Conservation (phyloP, 768 basidiomycete species). For the Xerocomellus dryophilus region DNA sequence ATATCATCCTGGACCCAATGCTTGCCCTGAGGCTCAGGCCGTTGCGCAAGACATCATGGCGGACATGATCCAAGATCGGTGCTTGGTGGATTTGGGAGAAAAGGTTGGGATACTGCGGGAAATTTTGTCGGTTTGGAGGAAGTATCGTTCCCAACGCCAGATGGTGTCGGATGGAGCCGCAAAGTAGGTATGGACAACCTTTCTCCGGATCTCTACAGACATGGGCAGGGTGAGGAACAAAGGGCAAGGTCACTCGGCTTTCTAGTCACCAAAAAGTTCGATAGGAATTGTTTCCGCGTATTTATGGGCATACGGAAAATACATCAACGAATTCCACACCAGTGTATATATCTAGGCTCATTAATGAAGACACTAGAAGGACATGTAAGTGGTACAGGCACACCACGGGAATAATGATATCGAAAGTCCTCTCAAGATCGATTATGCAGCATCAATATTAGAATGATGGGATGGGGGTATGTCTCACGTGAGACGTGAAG, state of each 20-base stretch:
- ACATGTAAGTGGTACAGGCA: conserved; percentile 22
- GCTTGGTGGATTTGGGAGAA: conserved; percentile 16
- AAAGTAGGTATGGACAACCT: not conserved
- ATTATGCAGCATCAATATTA: conserved; percentile 5
- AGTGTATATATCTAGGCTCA: conserved; percentile 8
- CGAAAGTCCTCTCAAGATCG: conserved; percentile 8
- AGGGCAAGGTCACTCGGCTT: not conserved
- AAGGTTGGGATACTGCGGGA: conserved; percentile 13
- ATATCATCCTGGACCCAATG: conserved; percentile 12
- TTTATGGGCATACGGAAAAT: conserved; percentile 1
- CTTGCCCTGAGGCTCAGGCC: conserved; percentile 5
- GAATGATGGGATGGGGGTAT: conserved; percentile 1
- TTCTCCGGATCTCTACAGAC: too few relatives aligned
- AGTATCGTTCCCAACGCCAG: conserved; percentile 16
- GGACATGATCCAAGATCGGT: conserved; percentile 11
- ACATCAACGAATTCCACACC: conserved; percentile 6
- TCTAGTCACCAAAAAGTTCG: not conserved
- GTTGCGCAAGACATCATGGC: conserved; percentile 10
- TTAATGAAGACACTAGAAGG: conserved; percentile 10
- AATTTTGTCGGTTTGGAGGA: conserved; percentile 19
- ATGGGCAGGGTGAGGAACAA: not conserved
- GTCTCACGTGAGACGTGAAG: not conserved
- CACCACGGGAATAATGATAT: conserved; percentile 21
- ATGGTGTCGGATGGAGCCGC: not conserved
- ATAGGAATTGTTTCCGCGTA: not conserved